Evolutionary conservation across 495 filamentous ascomycete genomes (phyloP), one percentile per base, ranked within the genome.

Genomic region (Penicillium paradoxum): DNA sequence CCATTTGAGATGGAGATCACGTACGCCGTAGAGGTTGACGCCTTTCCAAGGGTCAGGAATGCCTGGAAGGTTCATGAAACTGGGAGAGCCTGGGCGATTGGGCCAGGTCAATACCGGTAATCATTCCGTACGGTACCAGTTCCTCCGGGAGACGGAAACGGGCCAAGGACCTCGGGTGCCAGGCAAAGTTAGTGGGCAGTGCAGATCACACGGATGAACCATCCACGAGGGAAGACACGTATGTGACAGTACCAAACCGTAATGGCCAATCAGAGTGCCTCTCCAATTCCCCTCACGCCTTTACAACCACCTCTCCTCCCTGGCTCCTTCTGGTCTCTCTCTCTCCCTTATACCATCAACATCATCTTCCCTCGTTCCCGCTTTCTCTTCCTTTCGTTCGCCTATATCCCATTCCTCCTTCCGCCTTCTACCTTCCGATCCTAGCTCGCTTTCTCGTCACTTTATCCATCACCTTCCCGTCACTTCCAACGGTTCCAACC

Each of bases 1-100:
- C 24, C 7, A 44, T 29, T 48, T 2, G 19, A 22, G 8, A 15
- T n/a, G 8, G 7, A 17, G 34, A 49, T 49, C 46, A 49, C 46
- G 46, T 34, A 44, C 25, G 39, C 25, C 22, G 36, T 36, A 45
- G 40, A 36, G 17, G 37, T 39, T 55, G 55, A 58, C 55, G 55
- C 51, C 53, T 48, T 45, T 42, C 52, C 46, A 56, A 48, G 57
- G 53, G 42, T 49, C 54, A 56, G 58, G 63, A 63, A 63, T 66
- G 63, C 57, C 63, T 65, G 53, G 63, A 66, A 66, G 63, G 51
- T 66, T 66, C 63, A 61, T 55, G 63, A 66, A 59, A 42, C 53
- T 50, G 36, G 52, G 46, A 27, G 43, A 44, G 24, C 17, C 38
- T 25, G 50, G 47, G 47, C 41, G 56, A 47, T 53, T 59, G 50